phyloP scores from a whole-genome alignment of 202 grass and related monocot genomes.

The Elaeis oleifera region DNA sequence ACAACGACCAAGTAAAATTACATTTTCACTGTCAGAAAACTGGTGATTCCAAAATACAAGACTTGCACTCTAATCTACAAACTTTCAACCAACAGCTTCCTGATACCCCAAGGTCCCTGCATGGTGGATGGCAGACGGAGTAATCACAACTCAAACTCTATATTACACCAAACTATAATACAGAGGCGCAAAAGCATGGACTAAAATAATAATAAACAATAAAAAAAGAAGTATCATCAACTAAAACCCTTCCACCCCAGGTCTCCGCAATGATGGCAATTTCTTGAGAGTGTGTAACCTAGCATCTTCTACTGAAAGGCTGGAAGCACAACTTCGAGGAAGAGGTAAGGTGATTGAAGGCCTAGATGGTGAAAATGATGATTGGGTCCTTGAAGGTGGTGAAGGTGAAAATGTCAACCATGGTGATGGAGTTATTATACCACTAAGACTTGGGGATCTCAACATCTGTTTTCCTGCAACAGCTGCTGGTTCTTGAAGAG shows the following conservation, averaged over 20 bases:
- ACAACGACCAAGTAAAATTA: too few relatives aligned
- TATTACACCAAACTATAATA: too few relatives aligned
- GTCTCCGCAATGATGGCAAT: conserved; percentile 20
- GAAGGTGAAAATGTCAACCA: conserved; percentile 42
- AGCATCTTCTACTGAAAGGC: conserved; percentile 42
- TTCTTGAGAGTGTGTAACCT: conserved; percentile 53
- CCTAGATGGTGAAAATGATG: conserved; percentile 30
- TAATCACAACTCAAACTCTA: too few relatives aligned
- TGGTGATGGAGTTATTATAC: conserved; percentile 43
- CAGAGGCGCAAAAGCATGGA: too few relatives aligned
- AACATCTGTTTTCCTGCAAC: conserved; percentile 65
- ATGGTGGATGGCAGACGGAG: too few relatives aligned
- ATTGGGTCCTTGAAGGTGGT: conserved; percentile 22
- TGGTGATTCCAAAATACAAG: too few relatives aligned
- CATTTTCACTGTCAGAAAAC: too few relatives aligned
- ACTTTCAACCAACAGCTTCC: too few relatives aligned
- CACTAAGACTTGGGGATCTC: conserved; percentile 78
- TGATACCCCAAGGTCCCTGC: too few relatives aligned
- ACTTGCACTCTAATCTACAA: too few relatives aligned
- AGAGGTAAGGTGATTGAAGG: conserved; percentile 46
- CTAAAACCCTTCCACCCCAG: conserved; percentile 79
- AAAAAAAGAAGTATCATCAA: conserved; percentile 39
- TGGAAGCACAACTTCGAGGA: conserved; percentile 49
- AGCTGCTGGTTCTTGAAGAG: conserved; percentile 63
- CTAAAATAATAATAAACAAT: background rate